phyloP scores from a whole-genome alignment of 257 asterid species.

The Lycium barbarum region DNA sequence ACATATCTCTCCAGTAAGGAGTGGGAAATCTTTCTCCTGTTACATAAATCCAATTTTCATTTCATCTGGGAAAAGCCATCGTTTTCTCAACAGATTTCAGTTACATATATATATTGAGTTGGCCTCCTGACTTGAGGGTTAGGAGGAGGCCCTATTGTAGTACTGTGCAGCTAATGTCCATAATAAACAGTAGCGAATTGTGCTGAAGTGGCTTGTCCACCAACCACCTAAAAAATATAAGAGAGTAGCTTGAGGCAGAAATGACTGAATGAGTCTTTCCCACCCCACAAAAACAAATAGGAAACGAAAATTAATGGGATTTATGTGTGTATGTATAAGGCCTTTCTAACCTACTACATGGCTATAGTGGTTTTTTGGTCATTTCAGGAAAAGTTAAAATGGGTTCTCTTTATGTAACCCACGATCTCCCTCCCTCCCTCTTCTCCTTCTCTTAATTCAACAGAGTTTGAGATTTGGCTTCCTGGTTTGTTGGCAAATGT shows the following conservation, averaged over 20 bases:
- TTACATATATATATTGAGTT: neutral
- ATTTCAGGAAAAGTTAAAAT: too few species aligned
- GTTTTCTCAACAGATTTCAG: neutral
- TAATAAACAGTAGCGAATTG: neutral
- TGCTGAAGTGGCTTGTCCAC: neutral
- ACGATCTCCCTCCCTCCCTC: neutral
- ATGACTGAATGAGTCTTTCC: neutral
- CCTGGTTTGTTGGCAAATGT: neutral
- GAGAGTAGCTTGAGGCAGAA: neutral
- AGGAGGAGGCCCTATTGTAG: neutral
- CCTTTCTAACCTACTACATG: neutral
- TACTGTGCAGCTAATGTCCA: neutral
- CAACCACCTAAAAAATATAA: neutral
- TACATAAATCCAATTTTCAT: neutral
- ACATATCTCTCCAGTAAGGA: neutral
- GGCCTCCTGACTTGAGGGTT: neutral
- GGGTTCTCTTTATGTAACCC: too few species aligned
- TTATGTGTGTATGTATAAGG: neutral
- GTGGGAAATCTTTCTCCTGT: neutral
- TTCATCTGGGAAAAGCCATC: neutral
- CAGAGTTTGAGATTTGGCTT: neutral
- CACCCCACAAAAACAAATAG: neutral
- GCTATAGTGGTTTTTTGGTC: neutral
- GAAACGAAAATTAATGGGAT: neutral
- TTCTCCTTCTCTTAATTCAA: neutral